These are phyloP conservation scores for Kwoniella shandongensis DNA, from an alignment of 768 basidiomycete genomes.

Conservation along the genomic window DNA sequence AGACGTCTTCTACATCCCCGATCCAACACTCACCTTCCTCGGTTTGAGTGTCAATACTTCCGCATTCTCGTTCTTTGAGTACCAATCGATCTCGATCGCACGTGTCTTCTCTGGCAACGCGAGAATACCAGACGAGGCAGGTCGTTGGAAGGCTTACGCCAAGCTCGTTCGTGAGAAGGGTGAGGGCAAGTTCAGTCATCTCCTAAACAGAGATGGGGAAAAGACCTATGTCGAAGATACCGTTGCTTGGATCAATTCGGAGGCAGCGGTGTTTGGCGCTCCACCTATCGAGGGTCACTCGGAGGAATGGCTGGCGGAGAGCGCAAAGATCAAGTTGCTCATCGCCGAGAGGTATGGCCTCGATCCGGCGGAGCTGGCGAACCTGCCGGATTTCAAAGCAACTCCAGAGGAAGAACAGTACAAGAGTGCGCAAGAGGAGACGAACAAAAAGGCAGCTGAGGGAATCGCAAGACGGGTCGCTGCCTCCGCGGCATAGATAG, in stretches of 20 bases:
- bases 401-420: constrained; percentile 1
- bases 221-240: constrained; percentile 25
- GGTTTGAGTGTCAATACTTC: constrained; percentile 38
- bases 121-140: constrained; percentile 9
- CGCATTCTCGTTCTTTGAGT: constrained; percentile 41
- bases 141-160: constrained; percentile 16
- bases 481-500: neutral
- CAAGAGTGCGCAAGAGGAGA: constrained; percentile 5
- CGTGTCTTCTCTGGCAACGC: constrained; percentile 31
- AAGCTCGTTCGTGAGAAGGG: constrained; percentile 21
- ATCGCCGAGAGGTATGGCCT: constrained; percentile 22
- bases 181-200: constrained; percentile 31
- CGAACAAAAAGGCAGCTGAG: constrained; percentile 4
- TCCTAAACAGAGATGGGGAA: constrained; percentile 27
- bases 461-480: neutral
- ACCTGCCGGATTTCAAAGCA: constrained; percentile 6
- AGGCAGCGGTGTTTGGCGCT: constrained; percentile 29
- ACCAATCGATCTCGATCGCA: constrained; percentile 37
- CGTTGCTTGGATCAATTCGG: constrained; percentile 37
- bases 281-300: constrained; percentile 16
- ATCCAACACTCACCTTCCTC: constrained; percentile 57
- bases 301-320: constrained; percentile 17
- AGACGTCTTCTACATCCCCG: constrained; percentile 57
- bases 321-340: constrained; percentile 10
- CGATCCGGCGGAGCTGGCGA: constrained; percentile 1